Evolutionary conservation across 2,329 filamentous ascomycete genomes (phyloP), one percentile per base, ranked within the genome.

Genomic region (Venturia effusa): DNA sequence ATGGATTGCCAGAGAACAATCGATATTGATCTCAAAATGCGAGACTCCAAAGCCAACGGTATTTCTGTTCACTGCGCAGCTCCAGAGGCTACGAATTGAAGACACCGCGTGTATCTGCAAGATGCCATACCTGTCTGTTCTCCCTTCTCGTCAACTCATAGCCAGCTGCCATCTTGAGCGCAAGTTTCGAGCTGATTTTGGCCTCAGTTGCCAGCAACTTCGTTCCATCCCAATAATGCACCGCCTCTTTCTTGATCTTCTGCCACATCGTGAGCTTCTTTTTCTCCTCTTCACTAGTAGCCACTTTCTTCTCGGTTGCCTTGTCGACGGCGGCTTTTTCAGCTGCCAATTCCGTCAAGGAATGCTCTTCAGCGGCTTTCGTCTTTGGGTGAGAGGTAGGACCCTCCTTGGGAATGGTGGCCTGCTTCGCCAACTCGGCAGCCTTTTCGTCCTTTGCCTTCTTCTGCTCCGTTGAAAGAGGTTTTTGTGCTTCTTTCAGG

Each of bases 161-260:
- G 8, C 94, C 94, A 65, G 90, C 92, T 17, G 92, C 92, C 94
- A 99, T 99, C 81, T 97, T 97, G 75, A 97, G 76, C 6, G 92
- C 94, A 68, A 99, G 79, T 67, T 88, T 88, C 66, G 89, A 90
- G 75, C 93, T 97, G 74, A 99, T 99, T 76, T 81, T 90, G 73
- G 97, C 87, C 78, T 99, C 94, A 1, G 91, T 89, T 27, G 88
- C 92, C 69, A 99, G 81, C 71, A 99, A 81, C 78, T 99, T 99
- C 34, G 92, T 97, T 66, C 94, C 94, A 77, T 99, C 94, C 93
- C 94, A 97, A 79, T 99, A 99, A 76, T 99, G 94, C 67, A 88
- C 85, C 17, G 82, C 83, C 77, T 99, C 94, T 75, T 95, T 92
- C 83, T 96, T 99, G 72, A 99, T 87, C 79, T 92, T 96, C 75